phyloP scores from a whole-genome alignment of 192 early-diverging fungal genomes.

The Mortierella antarctica region DNA sequence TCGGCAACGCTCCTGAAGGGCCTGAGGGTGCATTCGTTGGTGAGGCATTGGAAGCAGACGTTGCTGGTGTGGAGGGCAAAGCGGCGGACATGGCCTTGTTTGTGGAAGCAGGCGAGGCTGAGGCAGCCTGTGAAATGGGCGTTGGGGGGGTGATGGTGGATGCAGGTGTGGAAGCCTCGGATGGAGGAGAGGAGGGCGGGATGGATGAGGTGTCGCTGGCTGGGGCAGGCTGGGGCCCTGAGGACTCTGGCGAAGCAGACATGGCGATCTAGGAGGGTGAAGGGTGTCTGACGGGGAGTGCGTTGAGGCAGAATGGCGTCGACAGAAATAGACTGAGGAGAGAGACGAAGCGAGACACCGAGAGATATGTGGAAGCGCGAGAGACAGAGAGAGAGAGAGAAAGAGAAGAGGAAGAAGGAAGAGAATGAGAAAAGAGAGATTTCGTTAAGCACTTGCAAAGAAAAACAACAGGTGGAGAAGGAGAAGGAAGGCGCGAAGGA shows the following conservation, averaged over 20 bases:
- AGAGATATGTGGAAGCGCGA: no score
- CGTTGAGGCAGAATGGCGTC: no score
- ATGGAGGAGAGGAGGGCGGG: no score
- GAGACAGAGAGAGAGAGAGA: no score
- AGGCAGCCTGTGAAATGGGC: background rate
- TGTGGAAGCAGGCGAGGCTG: background rate
- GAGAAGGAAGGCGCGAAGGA: background rate
- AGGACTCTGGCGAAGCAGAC: no score
- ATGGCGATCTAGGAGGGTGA: background rate
- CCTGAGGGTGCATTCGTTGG: slow-evolving; percentile 3
- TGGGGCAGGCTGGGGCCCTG: no score
- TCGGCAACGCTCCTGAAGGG: slow-evolving; percentile 16
- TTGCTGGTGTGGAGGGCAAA: slow-evolving; percentile 3
- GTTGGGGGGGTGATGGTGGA: background rate
- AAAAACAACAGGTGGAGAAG: background rate
- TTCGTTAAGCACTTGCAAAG: no score
- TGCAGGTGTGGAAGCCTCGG: no score
- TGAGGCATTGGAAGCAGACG: background rate
- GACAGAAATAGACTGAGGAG: no score
- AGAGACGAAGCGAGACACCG: no score
- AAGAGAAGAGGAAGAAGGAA: background rate
- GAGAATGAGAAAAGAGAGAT: background rate
- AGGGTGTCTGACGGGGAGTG: background rate
- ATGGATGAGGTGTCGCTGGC: no score
- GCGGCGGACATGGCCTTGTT: background rate